These are phyloP conservation scores for Botrytis squamosa DNA, from an alignment of 2,329 filamentous ascomycete genomes.

Conservation along the genomic window DNA sequence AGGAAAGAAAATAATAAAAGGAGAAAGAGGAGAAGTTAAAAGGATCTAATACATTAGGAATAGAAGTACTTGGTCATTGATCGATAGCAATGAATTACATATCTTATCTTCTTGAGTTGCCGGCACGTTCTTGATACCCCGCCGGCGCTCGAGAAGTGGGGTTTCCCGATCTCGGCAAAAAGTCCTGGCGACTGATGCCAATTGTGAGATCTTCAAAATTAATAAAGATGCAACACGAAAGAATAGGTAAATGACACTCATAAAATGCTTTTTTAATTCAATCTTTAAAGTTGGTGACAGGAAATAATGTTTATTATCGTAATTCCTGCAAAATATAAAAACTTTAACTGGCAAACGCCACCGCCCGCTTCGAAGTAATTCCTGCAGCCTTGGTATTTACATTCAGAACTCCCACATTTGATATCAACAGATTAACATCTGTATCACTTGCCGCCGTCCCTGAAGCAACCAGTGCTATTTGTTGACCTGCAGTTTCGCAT, in stretches of 20 bases:
- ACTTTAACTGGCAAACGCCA: not conserved
- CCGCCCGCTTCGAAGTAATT: conserved; percentile 22
- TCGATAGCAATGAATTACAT: not conserved
- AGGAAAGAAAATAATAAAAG: not conserved
- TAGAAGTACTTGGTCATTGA: not conserved
- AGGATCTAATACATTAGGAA: not conserved
- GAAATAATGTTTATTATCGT: not conserved
- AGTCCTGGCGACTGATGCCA: not conserved
- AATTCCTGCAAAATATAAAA: too few relatives aligned
- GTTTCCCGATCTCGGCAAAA: conserved; percentile 20
- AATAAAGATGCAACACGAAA: not conserved
- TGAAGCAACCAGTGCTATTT: conserved; percentile 24
- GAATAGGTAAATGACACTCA: not conserved
- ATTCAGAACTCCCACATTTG: conserved; percentile 33
- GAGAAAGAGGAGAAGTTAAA: not conserved
- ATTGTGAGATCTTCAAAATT: not conserved
- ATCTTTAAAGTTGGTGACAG: not conserved
- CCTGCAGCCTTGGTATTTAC: conserved; percentile 30
- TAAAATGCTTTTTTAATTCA: not conserved
- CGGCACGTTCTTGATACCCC: not conserved
- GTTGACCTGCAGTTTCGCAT: conserved; percentile 29
- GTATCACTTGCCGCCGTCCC: conserved; percentile 26
- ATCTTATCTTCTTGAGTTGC: not conserved
- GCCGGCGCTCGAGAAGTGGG: conserved; percentile 11
- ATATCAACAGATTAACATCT: conserved; percentile 30